Conservation (phyloP, 164 flowering plant species). For the Annona cherimola region DNA sequence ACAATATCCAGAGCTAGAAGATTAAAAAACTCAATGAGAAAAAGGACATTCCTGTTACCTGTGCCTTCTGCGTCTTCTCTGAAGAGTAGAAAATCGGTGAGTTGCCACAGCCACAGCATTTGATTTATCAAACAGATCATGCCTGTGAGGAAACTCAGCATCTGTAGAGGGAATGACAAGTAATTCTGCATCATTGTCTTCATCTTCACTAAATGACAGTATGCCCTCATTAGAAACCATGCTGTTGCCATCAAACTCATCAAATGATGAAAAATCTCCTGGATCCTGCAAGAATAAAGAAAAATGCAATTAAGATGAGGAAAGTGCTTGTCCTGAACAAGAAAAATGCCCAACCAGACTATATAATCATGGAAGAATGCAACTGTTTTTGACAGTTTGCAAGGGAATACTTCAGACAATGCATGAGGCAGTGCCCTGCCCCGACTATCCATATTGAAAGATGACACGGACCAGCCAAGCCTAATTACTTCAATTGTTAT, state of each 20-base stretch:
- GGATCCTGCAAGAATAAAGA: conserved; percentile 32
- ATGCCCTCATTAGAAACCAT: conserved; percentile 19
- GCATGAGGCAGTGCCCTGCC: too few relatives aligned
- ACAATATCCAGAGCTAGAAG: neutral
- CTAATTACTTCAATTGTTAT: too few relatives aligned
- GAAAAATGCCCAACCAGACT: too few relatives aligned
- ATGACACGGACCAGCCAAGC: too few relatives aligned
- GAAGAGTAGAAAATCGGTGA: conserved; percentile 49
- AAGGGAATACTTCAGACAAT: too few relatives aligned
- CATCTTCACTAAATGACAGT: conserved; percentile 71
- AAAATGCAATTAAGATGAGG: neutral
- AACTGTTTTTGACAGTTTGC: too few relatives aligned
- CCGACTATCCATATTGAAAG: too few relatives aligned
- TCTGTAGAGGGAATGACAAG: conserved; percentile 52
- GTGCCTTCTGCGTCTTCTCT: conserved; percentile 31
- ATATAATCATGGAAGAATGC: too few relatives aligned
- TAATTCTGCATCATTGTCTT: conserved; percentile 71
- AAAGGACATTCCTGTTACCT: conserved; percentile 25
- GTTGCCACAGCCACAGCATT: conserved; percentile 49
- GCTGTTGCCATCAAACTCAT: conserved; percentile 44
- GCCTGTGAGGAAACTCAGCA: conserved; percentile 48
- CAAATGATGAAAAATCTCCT: conserved; percentile 31
- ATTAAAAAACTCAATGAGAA: neutral
- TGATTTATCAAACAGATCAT: conserved; percentile 22
- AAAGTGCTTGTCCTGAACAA: too few relatives aligned